Base-by-base conservation (phyloP, 2,329 filamentous ascomycete species). In the Coniella vitis region DNA sequence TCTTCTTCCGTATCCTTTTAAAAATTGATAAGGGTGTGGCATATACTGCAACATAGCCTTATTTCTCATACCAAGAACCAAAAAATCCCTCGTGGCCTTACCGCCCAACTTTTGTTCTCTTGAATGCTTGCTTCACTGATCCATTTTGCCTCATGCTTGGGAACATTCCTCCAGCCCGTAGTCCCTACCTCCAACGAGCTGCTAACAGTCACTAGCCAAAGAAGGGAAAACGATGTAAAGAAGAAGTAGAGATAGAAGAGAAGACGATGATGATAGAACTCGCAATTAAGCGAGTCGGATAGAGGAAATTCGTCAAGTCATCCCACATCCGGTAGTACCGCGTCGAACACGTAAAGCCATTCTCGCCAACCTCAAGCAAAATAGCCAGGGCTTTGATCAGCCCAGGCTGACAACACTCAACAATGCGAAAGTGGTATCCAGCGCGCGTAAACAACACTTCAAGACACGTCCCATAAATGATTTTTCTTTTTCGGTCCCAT, bases 401-500 rank as follows among this genome's bases (percentile, higher is more conserved):
- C 50, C 54, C 41, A 48, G 31, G 31, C 50, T 41, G 49, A 54
- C 52, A 55, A 47, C 54, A 54, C 48, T 54, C 44, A 53, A 48
- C 49, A 55, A 56, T 57, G 55, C 54, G 41, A 55, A 54, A 54
- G 47, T 56, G 59, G 58, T 61, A 62, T 62, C 60, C 58, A 58
- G 57, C 51, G 56, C 51, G 55, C 39, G 54, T 40, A 55, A 53
- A 48, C 39, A 46, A 47, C 38, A 56, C 54, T 29, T 29, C 42
- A 49, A 56, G 39, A 47, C 58, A 58, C 52, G 47, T 52, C 51
- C 50, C 43, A 48, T n/a, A 55, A 36, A 58, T 42, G 47, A 55
- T 58, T 42, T n/a, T 29, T 29, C 25, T 29, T 29, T 10, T 43
- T 36, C 29, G 45, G 37, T 21, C 45, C 31, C 38, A 25, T 31